Evolutionary conservation across 805 yeast genomes (phyloP).

Genomic region (Myxozyma nipponensis): DNA sequence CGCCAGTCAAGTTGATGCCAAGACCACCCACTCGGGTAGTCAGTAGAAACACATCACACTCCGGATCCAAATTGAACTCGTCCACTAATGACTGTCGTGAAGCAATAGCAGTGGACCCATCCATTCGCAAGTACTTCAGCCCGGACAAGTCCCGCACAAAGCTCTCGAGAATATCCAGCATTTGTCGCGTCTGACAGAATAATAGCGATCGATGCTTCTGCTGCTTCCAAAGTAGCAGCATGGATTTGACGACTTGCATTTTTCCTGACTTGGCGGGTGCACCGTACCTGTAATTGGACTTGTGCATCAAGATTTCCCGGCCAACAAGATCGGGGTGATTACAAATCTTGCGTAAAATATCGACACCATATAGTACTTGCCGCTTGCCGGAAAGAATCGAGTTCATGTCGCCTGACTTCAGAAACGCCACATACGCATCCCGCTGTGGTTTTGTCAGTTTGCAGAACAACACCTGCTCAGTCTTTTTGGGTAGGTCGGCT

Average conservation of each 20-base stretch:
- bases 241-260: slow-evolving; percentile 77
- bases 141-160: slow-evolving; percentile 46
- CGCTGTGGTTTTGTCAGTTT: slow-evolving; percentile 74
- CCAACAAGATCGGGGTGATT: slow-evolving; percentile 88
- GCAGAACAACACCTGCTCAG: slow-evolving; percentile 91
- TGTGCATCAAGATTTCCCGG: slow-evolving; percentile 39
- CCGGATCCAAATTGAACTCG: slow-evolving; percentile 60
- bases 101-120: slow-evolving; percentile 82
- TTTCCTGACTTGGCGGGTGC: slow-evolving; percentile 68
- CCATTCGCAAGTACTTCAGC: slow-evolving; percentile 75
- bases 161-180: slow-evolving; percentile 80
- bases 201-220: slow-evolving; percentile 76
- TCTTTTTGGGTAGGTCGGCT: slow-evolving; percentile 85
- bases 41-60: slow-evolving; percentile 63
- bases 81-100: slow-evolving; percentile 78
- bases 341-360: slow-evolving; percentile 83
- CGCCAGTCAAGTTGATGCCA: slow-evolving; percentile 92
- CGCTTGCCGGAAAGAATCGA: slow-evolving; percentile 71
- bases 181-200: slow-evolving; percentile 91
- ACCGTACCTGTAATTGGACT: slow-evolving; percentile 40
- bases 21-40: slow-evolving; percentile 96
- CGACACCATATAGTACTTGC: slow-evolving; percentile 85
- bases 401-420: slow-evolving; percentile 69
- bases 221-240: slow-evolving; percentile 68
- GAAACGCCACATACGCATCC: slow-evolving; percentile 65